Conservation (phyloP, 1,284 basidiomycete genomes). For the Neonothopanus nambi region DNA sequence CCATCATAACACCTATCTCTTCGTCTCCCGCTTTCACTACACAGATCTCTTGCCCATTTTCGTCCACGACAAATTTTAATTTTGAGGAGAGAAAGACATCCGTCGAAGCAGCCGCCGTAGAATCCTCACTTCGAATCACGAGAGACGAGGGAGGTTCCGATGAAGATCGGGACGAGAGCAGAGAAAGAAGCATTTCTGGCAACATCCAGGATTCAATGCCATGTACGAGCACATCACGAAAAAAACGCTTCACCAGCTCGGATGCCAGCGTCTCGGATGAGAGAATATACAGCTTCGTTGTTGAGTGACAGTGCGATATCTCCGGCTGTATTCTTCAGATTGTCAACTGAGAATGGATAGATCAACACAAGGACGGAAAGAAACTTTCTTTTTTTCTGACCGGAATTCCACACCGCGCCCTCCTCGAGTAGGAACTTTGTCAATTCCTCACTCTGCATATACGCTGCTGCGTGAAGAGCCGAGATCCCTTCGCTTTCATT, state of each 20-base stretch:
- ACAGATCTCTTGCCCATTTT: slow-evolving; percentile 81
- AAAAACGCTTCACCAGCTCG: slow-evolving; percentile 62
- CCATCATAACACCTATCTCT: slow-evolving; percentile 94
- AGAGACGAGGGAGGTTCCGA: slow-evolving; percentile 40
- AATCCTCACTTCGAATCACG: slow-evolving; percentile 57
- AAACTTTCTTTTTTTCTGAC: slow-evolving; percentile 37
- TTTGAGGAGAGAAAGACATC: slow-evolving; percentile 74
- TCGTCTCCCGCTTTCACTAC: slow-evolving; percentile 71
- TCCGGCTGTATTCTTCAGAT: slow-evolving; percentile 78
- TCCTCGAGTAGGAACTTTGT: slow-evolving; percentile 71
- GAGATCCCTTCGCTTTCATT: slow-evolving; percentile 82
- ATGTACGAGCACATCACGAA: slow-evolving; percentile 9
- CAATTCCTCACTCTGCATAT: slow-evolving; percentile 63
- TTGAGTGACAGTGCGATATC: slow-evolving; percentile 89
- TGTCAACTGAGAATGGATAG: slow-evolving; percentile 58
- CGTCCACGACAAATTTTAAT: slow-evolving; percentile 73
- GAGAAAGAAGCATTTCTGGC: slow-evolving; percentile 64
- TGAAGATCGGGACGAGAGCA: slow-evolving; percentile 51
- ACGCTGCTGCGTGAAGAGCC: slow-evolving; percentile 88
- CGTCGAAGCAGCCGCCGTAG: slow-evolving; percentile 74
- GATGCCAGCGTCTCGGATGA: slow-evolving; percentile 86
- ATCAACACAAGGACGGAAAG: slow-evolving; percentile 3
- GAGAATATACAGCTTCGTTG: slow-evolving; percentile 67
- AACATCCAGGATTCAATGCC: slow-evolving; percentile 6
- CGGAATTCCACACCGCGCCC: slow-evolving; percentile 92